phyloP scores from a whole-genome alignment of 164 flowering plant genomes.

The Vitis cinerea region DNA sequence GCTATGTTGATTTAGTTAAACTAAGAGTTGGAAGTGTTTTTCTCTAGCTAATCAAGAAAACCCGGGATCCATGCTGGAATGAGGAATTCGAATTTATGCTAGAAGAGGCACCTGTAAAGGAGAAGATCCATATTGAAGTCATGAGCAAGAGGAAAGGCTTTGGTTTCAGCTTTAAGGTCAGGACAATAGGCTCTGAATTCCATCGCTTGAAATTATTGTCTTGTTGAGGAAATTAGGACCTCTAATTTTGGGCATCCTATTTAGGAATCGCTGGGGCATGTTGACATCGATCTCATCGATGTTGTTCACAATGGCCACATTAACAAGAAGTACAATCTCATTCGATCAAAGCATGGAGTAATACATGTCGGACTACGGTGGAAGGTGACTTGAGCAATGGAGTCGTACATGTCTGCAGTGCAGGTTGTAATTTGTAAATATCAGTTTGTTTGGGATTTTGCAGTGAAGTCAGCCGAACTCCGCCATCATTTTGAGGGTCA shows the following conservation, averaged over 20 bases:
- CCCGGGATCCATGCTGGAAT: constrained; percentile 65
- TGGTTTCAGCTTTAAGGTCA: constrained; percentile 37
- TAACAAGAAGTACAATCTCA: constrained; percentile 43
- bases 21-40: background rate
- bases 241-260: no score
- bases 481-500: no score
- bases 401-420: no score
- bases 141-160: constrained; percentile 41
- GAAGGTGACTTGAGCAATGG: constrained; percentile 21
- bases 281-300: constrained; percentile 36
- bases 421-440: no score
- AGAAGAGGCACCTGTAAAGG: constrained; percentile 63
- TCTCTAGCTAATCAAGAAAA: constrained; percentile 47
- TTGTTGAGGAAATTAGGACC: no score
- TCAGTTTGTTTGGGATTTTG: no score
- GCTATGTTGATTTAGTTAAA: background rate
- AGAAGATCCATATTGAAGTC: constrained; percentile 58
- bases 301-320: constrained; percentile 40
- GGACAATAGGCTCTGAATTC: background rate
- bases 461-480: no score
- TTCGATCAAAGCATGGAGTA: constrained; percentile 40
- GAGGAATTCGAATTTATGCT: constrained; percentile 75
- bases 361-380: constrained; percentile 39
- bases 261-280: constrained; percentile 44
- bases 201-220: background rate